phyloP scores from a whole-genome alignment of 129 eudicot genomes.

The Oenanthe sinensis region DNA sequence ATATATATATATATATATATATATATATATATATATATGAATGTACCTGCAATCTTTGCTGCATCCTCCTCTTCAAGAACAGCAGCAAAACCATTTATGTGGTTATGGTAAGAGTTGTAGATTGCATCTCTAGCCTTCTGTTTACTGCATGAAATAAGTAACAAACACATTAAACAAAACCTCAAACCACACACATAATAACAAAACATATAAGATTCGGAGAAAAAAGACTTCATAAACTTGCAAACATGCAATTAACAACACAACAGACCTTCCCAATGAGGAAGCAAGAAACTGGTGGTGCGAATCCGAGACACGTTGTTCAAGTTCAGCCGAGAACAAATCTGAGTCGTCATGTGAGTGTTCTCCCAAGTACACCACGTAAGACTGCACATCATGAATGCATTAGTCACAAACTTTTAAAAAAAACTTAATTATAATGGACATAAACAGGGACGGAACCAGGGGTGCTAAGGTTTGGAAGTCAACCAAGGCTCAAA shows the following conservation, averaged over 20 bases:
- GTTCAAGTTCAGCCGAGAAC: conserved; percentile 15
- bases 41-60: conserved; percentile 14
- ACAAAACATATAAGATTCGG: not conserved
- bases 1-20: too few relatives aligned
- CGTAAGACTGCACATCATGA: conserved; percentile 36
- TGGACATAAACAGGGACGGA: too few relatives aligned
- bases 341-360: conserved; percentile 5
- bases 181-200: not conserved
- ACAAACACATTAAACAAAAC: not conserved
- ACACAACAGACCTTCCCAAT: conserved; percentile 29
- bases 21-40: too few relatives aligned
- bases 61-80: conserved; percentile 22
- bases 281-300: conserved; percentile 37
- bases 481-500: not conserved
- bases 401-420: not conserved
- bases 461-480: too few relatives aligned
- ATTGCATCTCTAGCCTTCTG: conserved; percentile 7
- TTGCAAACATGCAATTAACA: not conserved
- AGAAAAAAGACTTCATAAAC: not conserved
- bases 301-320: conserved; percentile 30
- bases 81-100: conserved; percentile 27
- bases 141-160: not conserved
- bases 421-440: not conserved
- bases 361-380: conserved; percentile 69
- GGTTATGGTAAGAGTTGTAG: conserved; percentile 4